A percentile compares a stretch with the other conserved stretches of the same genome.
phyloP scores from a whole-genome alignment of 257 asterid species.

The Ocimum tenuiflorum region DNA sequence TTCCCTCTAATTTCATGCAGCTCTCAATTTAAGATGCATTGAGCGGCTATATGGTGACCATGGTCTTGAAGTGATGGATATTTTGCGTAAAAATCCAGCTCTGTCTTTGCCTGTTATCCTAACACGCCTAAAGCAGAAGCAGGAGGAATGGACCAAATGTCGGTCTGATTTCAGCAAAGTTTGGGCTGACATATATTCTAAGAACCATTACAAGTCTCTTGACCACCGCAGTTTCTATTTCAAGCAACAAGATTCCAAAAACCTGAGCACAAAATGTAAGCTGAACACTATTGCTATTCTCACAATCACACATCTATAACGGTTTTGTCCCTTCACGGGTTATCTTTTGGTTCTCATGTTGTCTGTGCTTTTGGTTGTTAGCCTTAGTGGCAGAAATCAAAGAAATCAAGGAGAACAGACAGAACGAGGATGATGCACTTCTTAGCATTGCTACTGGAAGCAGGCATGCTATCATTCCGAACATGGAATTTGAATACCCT shows the following conservation, averaged over 20 bases:
- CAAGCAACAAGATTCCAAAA: slow-evolving; percentile 96
- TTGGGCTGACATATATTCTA: slow-evolving; percentile 93
- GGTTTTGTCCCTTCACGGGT: not conserved
- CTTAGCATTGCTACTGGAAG: slow-evolving; percentile 78
- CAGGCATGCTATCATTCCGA: slow-evolving; percentile 56
- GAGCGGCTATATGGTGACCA: slow-evolving; percentile 98
- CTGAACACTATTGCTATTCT: slow-evolving; percentile 14
- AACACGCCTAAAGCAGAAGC: slow-evolving; percentile 94
- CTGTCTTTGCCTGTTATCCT: slow-evolving; percentile 72
- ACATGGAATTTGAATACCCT: slow-evolving; percentile 70
- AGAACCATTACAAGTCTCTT: slow-evolving; percentile 91
- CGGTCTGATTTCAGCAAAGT: slow-evolving; percentile 89
- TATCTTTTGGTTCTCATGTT: slow-evolving; percentile 20
- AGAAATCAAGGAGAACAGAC: slow-evolving; percentile 76
- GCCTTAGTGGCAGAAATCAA: slow-evolving; percentile 82
- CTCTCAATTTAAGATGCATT: slow-evolving; percentile 80
- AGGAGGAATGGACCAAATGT: slow-evolving; percentile 92
- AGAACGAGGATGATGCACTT: slow-evolving; percentile 69
- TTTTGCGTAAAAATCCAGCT: slow-evolving; percentile 78
- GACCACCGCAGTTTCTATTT: slow-evolving; percentile 98
- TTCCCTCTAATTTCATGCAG: slow-evolving; percentile 36
- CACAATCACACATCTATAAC: not conserved
- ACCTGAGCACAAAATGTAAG: slow-evolving; percentile 92
- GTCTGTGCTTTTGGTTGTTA: slow-evolving; percentile 33
- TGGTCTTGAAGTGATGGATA: slow-evolving; percentile 93